Percentiles rank a stretch among this genome's conserved stretches.
These are phyloP conservation scores for Phycomyces nitens DNA, from an alignment of 192 early-diverging fungal genomes.

Conservation along the genomic window DNA sequence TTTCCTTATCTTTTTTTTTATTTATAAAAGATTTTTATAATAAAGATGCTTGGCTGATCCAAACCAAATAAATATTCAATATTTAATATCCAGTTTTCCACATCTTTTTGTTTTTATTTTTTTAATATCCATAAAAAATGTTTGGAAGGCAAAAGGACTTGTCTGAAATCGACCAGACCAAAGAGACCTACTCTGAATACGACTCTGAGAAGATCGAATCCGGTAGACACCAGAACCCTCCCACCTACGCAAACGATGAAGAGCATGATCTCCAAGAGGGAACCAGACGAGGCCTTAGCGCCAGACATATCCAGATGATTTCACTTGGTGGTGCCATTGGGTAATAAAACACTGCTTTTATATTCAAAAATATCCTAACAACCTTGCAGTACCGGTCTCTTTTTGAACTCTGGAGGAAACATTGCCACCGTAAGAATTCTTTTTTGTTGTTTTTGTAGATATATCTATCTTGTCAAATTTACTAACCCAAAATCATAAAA, in stretches of 20 bases:
- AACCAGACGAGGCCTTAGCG: constrained; percentile 19
- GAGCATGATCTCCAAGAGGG: constrained; percentile 9
- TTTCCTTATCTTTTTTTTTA: background rate
- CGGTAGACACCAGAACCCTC: background rate
- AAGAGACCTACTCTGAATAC: constrained; percentile 6
- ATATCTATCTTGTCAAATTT: background rate
- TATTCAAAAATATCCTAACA: background rate
- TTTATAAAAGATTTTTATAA: background rate
- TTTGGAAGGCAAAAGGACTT: too few relatives aligned
- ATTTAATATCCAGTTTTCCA: constrained; percentile 1
- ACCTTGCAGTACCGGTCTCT: constrained; percentile 59
- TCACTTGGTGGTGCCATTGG: constrained; percentile 33
- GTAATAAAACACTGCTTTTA: constrained; percentile 2
- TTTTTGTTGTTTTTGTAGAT: background rate
- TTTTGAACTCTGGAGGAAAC: constrained; percentile 67
- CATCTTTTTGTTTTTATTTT: background rate
- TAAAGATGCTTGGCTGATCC: too few relatives aligned
- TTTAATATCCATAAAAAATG: too few relatives aligned
- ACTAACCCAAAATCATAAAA: background rate
- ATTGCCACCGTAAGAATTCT: constrained; percentile 41
- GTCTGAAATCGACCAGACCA: too few relatives aligned
- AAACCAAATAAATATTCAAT: background rate
- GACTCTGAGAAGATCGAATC: background rate
- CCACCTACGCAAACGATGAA: constrained; percentile 1
- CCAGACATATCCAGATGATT: constrained; percentile 35